These are phyloP conservation scores for Magnolia kwangsiensis DNA, from an alignment of 164 flowering plant species.

Conservation along the genomic window DNA sequence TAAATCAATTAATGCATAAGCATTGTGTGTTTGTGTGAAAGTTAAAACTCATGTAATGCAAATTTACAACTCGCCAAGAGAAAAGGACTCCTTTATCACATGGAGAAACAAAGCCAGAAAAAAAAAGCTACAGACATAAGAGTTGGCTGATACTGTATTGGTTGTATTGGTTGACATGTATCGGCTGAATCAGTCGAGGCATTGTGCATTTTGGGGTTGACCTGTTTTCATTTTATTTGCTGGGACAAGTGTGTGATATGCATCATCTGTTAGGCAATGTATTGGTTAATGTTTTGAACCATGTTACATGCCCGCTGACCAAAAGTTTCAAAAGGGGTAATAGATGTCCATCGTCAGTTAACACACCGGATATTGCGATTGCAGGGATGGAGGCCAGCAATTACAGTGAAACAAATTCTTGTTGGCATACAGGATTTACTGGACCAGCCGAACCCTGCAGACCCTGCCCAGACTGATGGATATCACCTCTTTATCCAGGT, in stretches of 20 bases:
- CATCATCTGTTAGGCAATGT: not conserved
- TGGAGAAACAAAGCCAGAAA: too few species aligned
- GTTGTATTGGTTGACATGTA: too few species aligned
- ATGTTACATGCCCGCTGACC: not conserved
- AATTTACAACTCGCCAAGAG: too few species aligned
- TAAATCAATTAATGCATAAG: too few species aligned
- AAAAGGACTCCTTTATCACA: too few species aligned
- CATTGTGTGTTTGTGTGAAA: too few species aligned
- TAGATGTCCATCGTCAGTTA: not conserved
- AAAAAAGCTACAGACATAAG: too few species aligned
- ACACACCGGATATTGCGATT: not conserved
- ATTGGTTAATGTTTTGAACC: not conserved
- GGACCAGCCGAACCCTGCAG: conserved; percentile 83
- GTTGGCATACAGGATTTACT: conserved; percentile 92
- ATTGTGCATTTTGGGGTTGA: too few species aligned
- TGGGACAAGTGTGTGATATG: not conserved
- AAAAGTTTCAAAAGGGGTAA: not conserved
- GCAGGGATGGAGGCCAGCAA: conserved; percentile 98
- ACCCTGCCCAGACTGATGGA: conserved; percentile 97
- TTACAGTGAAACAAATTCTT: conserved; percentile 90
- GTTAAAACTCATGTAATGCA: too few species aligned
- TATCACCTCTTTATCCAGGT: conserved; percentile 93
- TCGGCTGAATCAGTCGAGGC: too few species aligned
- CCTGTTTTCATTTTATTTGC: not conserved
- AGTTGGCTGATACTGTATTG: too few species aligned